Conservation (phyloP, 2,329 filamentous ascomycete species). For the Xylariaceae sp. region DNA sequence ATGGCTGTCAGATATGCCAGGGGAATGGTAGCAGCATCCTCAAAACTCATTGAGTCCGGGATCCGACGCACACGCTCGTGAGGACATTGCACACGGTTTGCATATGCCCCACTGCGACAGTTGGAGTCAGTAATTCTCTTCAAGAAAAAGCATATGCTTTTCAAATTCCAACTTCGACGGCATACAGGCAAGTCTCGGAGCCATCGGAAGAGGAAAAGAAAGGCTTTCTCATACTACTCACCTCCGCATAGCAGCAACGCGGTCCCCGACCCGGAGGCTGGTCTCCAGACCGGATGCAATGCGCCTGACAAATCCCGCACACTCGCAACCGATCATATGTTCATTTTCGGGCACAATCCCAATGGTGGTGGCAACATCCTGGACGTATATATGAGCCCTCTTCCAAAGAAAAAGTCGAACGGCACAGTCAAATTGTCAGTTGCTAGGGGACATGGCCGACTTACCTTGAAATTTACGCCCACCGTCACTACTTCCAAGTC, state of each 20-base stretch:
- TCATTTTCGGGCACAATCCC: conserved; percentile 22
- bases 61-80: conserved; percentile 22
- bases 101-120: conserved; percentile 17
- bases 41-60: conserved; percentile 29
- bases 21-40: conserved; percentile 33
- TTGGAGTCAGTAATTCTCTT: neutral
- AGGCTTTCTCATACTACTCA: too few species aligned
- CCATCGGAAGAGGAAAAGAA: too few species aligned
- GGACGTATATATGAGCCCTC: too few species aligned
- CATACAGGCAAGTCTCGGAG: neutral
- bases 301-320: conserved; percentile 5
- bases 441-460: neutral
- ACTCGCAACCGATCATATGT: conserved; percentile 22
- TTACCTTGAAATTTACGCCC: conserved; percentile 35
- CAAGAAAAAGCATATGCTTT: conserved; percentile 9
- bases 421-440: too few species aligned
- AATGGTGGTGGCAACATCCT: conserved; percentile 31
- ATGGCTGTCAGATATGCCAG: conserved; percentile 29
- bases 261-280: conserved; percentile 17
- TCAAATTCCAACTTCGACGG: neutral
- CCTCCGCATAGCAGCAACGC: conserved; percentile 16
- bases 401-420: too few species aligned
- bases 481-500: conserved; percentile 32
- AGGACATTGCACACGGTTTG: conserved; percentile 8
- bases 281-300: conserved; percentile 9